A percentile compares a stretch with the other conserved stretches of the same genome.
Evolutionary conservation across 768 basidiomycete genomes (phyloP).

Genomic region (Polyporus arcularius): DNA sequence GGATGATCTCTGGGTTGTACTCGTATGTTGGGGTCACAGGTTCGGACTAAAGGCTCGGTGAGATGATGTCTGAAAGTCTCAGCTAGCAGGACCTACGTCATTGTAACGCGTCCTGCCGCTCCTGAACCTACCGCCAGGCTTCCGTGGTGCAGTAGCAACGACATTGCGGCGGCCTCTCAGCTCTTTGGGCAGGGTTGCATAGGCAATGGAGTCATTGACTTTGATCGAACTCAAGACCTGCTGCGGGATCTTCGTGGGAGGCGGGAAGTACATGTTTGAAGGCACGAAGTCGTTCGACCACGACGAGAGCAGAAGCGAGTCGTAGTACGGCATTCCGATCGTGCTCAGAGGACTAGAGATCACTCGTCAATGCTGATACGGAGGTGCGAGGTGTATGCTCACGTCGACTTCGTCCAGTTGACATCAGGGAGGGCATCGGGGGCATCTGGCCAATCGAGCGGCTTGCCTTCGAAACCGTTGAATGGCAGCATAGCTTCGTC

Average conservation of each 20-base stretch:
- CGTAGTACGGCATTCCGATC: conserved; percentile 88
- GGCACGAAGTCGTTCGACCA: conserved; percentile 58
- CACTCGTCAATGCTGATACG: neutral
- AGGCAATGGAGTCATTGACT: conserved; percentile 86
- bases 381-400: conserved; percentile 26
- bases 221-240: conserved; percentile 80
- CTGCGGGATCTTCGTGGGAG: conserved; percentile 76
- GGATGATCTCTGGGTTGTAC: conserved; percentile 60
- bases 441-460: conserved; percentile 81
- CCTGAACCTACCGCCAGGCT: conserved; percentile 72
- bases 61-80: neutral
- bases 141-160: conserved; percentile 51
- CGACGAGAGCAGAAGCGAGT: conserved; percentile 69
- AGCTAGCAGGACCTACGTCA: neutral
- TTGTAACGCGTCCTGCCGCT: conserved; percentile 61
- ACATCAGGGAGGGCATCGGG: conserved; percentile 69
- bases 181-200: conserved; percentile 86
- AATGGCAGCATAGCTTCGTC: conserved; percentile 65
- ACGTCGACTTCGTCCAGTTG: conserved; percentile 86
- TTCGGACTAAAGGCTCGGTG: conserved; percentile 41
- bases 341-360: conserved; percentile 76
- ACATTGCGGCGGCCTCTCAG: conserved; percentile 84
- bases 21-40: conserved; percentile 56
- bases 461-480: conserved; percentile 88
- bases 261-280: conserved; percentile 52